A percentile compares a stretch with the other conserved stretches of the same genome.
phyloP scores from a whole-genome alignment of 148 eudicot species.

The Fagopyrum tataricum region DNA sequence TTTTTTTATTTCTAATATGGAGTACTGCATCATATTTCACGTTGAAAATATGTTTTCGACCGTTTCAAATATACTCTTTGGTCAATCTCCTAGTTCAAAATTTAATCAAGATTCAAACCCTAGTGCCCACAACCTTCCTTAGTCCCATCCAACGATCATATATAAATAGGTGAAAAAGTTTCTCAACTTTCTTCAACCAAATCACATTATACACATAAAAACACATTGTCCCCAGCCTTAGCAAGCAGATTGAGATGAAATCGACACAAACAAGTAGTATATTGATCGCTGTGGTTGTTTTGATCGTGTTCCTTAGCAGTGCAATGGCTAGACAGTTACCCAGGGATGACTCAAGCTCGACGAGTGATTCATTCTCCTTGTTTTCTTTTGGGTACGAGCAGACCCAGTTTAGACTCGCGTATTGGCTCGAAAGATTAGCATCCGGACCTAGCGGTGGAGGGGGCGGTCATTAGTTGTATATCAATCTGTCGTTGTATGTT shows the following conservation, averaged over 20 bases:
- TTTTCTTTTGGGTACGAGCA: neutral
- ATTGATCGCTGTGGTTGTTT: neutral
- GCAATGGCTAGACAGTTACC: neutral
- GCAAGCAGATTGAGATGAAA: neutral
- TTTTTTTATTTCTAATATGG: neutral
- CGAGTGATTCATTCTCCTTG: neutral
- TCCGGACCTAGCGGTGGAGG: neutral
- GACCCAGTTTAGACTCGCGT: neutral
- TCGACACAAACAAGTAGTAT: neutral
- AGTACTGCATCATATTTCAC: neutral
- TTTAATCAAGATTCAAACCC: neutral
- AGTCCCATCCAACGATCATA: neutral
- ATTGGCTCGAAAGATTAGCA: constrained; percentile 4
- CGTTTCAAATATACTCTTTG: neutral
- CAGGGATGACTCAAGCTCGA: neutral
- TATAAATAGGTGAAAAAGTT: constrained; percentile 1
- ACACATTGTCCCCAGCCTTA: neutral
- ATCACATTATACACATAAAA: neutral
- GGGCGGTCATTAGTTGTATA: neutral
- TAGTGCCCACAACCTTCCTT: neutral
- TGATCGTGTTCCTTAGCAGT: neutral
- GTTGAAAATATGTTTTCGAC: neutral
- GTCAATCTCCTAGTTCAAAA: neutral
- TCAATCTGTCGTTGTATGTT: neutral
- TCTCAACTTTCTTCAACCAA: constrained; percentile 3